These are phyloP conservation scores for Chrysanthemum seticuspe DNA, from an alignment of 129 eudicot genomes.

Conservation along the genomic window DNA sequence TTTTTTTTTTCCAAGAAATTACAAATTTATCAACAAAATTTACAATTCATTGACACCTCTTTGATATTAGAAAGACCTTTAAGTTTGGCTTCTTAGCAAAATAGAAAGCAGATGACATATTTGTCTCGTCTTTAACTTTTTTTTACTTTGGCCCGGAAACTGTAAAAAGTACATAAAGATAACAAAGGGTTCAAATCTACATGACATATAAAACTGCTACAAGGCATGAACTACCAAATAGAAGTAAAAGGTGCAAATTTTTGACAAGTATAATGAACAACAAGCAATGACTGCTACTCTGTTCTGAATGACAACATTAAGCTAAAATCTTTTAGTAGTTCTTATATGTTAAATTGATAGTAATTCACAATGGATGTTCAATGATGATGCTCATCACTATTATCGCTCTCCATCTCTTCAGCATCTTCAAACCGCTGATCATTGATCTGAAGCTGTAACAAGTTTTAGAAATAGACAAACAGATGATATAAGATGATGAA, in stretches of 20 bases:
- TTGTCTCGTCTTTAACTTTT: too few species aligned
- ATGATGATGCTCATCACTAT: conserved; percentile 27
- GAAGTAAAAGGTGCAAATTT: not conserved
- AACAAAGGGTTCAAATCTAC: conserved; percentile 3
- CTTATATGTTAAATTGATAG: not conserved
- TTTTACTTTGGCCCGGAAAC: not conserved
- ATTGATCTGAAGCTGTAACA: conserved; percentile 73
- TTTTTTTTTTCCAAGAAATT: not conserved
- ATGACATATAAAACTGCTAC: not conserved
- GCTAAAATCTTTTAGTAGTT: not conserved
- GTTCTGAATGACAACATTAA: not conserved
- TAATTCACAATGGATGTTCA: conserved; percentile 20
- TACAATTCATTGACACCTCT: too few species aligned
- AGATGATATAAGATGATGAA: not conserved
- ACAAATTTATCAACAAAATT: too few species aligned
- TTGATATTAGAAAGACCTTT: too few species aligned
- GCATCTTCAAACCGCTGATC: conserved; percentile 91
- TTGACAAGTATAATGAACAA: not conserved
- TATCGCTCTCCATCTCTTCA: conserved; percentile 72
- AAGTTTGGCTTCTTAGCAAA: too few species aligned
- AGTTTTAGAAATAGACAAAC: not conserved
- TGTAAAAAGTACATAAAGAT: not conserved
- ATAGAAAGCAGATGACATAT: too few species aligned
- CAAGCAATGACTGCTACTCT: not conserved
- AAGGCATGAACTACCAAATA: not conserved